A percentile compares a stretch with the other conserved stretches of the same genome.
Evolutionary conservation across 129 eudicot species (phyloP).

Genomic region (Tagetes patula): DNA sequence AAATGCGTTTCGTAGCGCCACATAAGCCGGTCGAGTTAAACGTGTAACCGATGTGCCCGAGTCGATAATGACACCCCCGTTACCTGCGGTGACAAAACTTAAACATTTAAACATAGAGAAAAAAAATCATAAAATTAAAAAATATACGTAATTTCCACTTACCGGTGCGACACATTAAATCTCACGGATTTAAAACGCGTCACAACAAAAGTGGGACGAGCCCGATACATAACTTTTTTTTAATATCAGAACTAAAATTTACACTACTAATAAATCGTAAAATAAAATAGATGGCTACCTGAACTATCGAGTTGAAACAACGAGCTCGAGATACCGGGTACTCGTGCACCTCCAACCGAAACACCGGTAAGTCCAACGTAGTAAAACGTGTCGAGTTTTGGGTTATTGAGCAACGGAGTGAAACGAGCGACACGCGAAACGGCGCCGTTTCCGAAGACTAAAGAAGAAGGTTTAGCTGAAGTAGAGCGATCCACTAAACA

Average conservation of each 20-base stretch:
- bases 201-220: no score
- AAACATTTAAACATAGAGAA: no score
- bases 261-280: no score
- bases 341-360: conserved; percentile 72
- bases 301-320: conserved; percentile 54
- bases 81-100: conserved; percentile 14
- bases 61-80: conserved; percentile 87
- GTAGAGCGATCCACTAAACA: conserved; percentile 76
- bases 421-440: conserved; percentile 56
- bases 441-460: conserved; percentile 69
- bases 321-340: conserved; percentile 52
- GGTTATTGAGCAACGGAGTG: conserved; percentile 73
- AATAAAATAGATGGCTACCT: conserved; percentile 5
- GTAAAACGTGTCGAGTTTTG: conserved; percentile 83
- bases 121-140: no score
- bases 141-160: no score
- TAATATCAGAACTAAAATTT: no score
- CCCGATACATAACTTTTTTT: no score
- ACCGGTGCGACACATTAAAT: no score
- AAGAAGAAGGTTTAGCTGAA: conserved; percentile 68
- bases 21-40: conserved; percentile 74
- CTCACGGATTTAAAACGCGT: no score
- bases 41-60: conserved; percentile 96
- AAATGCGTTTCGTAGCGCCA: conserved; percentile 76
- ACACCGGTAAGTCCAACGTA: conserved; percentile 70